phyloP scores from a whole-genome alignment of 2,329 filamentous ascomycete genomes.

The Xylariomycetidae sp. region DNA sequence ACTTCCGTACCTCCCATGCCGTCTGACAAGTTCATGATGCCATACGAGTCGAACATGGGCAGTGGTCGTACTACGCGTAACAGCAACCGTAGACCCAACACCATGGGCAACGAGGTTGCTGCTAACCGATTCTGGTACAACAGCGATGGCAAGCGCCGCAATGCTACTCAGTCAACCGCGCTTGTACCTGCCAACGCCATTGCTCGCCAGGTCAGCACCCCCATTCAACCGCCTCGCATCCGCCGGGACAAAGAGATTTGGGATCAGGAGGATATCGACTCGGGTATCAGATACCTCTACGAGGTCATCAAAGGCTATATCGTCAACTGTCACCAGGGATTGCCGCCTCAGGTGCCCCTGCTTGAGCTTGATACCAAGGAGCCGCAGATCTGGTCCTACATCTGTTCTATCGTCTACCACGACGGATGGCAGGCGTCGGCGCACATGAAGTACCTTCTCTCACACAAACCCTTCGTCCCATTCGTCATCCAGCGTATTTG shows the following conservation, averaged over 20 bases:
- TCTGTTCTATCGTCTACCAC: slow-evolving; percentile 18
- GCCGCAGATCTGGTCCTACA: slow-evolving; percentile 21
- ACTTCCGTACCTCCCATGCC: background rate
- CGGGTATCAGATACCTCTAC: slow-evolving; percentile 20
- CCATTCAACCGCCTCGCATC: too few species aligned
- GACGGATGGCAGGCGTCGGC: slow-evolving; percentile 13
- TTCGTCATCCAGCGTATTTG: slow-evolving; percentile 24
- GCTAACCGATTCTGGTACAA: slow-evolving; percentile 3
- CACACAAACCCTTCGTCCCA: slow-evolving; percentile 13
- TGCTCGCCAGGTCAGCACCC: too few species aligned
- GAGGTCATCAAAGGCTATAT: slow-evolving; percentile 24
- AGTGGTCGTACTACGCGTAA: slow-evolving; percentile 4
- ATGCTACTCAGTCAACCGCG: too few species aligned
- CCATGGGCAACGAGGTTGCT: slow-evolving; percentile 8
- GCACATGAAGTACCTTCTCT: slow-evolving; percentile 22
- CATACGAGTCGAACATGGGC: slow-evolving; percentile 3
- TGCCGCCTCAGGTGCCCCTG: slow-evolving; percentile 12
- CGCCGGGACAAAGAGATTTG: slow-evolving; percentile 19
- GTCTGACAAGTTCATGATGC: slow-evolving; percentile 5
- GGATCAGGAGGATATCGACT: slow-evolving; percentile 18
- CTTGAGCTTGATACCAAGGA: slow-evolving; percentile 12
- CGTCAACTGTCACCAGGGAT: slow-evolving; percentile 17
- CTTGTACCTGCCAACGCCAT: too few species aligned
- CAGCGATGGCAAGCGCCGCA: slow-evolving; percentile 3
- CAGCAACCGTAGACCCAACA: slow-evolving; percentile 10